Percentiles rank a stretch among this genome's conserved stretches.
Evolutionary conservation across 345 rosid genomes (phyloP).

Genomic region (Dipteronia sinensis): DNA sequence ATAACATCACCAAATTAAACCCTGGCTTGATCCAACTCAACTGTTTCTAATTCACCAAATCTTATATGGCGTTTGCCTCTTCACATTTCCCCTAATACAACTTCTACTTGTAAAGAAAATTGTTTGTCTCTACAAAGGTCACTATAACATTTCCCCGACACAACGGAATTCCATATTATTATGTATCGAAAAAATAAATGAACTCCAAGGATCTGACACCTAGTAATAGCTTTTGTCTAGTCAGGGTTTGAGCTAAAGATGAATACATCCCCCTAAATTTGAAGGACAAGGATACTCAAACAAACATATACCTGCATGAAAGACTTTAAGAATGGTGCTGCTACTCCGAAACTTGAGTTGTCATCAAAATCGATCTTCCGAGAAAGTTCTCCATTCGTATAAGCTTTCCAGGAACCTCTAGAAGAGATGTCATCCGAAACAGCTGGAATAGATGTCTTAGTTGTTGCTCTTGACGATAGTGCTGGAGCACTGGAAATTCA

Average conservation of each 20-base stretch:
- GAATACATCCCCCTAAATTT: neutral
- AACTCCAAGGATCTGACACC: neutral
- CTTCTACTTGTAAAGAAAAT: neutral
- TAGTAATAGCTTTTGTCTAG: neutral
- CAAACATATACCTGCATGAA: conserved; percentile 77
- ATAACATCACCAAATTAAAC: neutral
- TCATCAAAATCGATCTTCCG: conserved; percentile 64
- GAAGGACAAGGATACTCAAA: neutral
- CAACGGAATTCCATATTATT: neutral
- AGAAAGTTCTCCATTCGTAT: conserved; percentile 69
- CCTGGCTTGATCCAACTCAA: neutral
- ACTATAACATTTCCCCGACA: neutral
- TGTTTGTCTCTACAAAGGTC: neutral
- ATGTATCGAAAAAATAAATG: neutral
- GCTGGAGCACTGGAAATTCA: conserved; percentile 69
- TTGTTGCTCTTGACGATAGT: conserved; percentile 71
- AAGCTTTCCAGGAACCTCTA: conserved; percentile 68
- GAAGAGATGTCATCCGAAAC: conserved; percentile 53
- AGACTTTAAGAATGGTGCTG: conserved; percentile 86
- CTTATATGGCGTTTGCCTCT: neutral
- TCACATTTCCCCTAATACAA: neutral
- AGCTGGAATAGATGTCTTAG: conserved; percentile 53
- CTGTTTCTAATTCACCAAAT: neutral
- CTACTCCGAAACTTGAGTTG: conserved; percentile 69
- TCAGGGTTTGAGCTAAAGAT: neutral